Percentiles rank a stretch among this genome's conserved stretches.
Conservation (phyloP, 768 basidiomycete genomes). For the Calocybe cyanea region DNA sequence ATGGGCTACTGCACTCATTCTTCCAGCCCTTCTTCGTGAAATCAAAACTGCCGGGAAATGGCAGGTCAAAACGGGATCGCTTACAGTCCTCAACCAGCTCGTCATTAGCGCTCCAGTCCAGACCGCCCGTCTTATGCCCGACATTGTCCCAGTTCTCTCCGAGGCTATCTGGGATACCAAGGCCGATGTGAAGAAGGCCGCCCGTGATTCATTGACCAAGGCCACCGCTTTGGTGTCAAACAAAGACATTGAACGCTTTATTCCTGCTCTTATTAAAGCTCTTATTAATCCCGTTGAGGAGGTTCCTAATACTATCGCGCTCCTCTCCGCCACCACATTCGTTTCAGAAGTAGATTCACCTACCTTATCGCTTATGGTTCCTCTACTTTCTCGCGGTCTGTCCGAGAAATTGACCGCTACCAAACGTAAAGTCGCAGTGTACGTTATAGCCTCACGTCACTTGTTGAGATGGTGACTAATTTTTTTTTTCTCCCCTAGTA, state of each 20-base stretch:
- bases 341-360: conserved; percentile 99
- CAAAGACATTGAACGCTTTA: conserved; percentile 97
- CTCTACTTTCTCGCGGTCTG: conserved; percentile 90
- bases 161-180: conserved; percentile 99
- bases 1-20: conserved; percentile 80
- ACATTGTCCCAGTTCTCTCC: conserved; percentile 90
- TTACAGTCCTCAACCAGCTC: conserved; percentile 82
- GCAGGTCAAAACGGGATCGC: conserved; percentile 91
- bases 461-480: conserved; percentile 16
- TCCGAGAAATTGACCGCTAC: conserved; percentile 92
- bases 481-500: conserved; percentile 44
- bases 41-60: conserved; percentile 96
- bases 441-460: conserved; percentile 29
- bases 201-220: conserved; percentile 91
- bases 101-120: conserved; percentile 79
- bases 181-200: conserved; percentile 97
- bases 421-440: conserved; percentile 98
- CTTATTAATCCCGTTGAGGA: conserved; percentile 99
- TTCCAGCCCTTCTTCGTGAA: conserved; percentile 86
- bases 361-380: conserved; percentile 97
- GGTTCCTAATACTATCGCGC: conserved; percentile 90
- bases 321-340: conserved; percentile 98
- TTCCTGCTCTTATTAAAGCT: conserved; percentile 96
- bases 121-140: conserved; percentile 86
- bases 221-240: conserved; percentile 92